Evolutionary conservation across 2,329 filamentous ascomycete species (phyloP), one percentile per base, ranked within the genome.

Genomic region (Fusarium sp.): DNA sequence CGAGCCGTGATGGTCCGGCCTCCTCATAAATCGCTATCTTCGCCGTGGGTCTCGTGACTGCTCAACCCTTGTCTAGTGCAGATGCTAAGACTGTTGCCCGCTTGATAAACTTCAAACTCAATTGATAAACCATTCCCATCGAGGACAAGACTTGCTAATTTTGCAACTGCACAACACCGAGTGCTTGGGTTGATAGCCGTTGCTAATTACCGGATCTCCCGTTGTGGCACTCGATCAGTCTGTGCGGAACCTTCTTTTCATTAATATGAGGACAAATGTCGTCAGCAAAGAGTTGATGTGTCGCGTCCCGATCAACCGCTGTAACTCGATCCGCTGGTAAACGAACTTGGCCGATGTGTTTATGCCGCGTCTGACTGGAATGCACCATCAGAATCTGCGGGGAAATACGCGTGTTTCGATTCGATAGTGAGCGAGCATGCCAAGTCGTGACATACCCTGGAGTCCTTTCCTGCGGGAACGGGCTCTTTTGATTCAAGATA

Each of bases 21-120:
- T 30, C 21, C 21, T 56, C 25, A 48, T 60, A 25, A 51, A 60
- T 61, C 55, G 43, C 55, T 51, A 59, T 61, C 58, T 32, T 14
- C 37, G 32, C 23, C 43, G 43, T 37, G 43, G 43, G 23, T 34
- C 42, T 41, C 18, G 1, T 42, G 20, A 32, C 7, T 25, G 20
- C 4, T 11, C 8, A n/a, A 50, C 14, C 21, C 47, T 50, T n/a
- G 47, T 32, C 30, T 34, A 34, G 30, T 34, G 10, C 8, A 14
- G 2, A 27, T 16, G 34, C 49, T 13, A 41, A 51, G 32, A 51
- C 4, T 41, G 6, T 21, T 41, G 34, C 18, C 32, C 32, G 21
- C 49, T 41, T 27, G 49, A 42, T 51, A 51, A 42, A 21, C 32
- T 25, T 51, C 49, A 42, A 37, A 21, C 14, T 51, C 20, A 28